Percentiles rank a stretch among this genome's conserved stretches.
These are phyloP conservation scores for Paraconiothyrium sp. DNA, from an alignment of 2,329 filamentous ascomycete species.

Conservation along the genomic window DNA sequence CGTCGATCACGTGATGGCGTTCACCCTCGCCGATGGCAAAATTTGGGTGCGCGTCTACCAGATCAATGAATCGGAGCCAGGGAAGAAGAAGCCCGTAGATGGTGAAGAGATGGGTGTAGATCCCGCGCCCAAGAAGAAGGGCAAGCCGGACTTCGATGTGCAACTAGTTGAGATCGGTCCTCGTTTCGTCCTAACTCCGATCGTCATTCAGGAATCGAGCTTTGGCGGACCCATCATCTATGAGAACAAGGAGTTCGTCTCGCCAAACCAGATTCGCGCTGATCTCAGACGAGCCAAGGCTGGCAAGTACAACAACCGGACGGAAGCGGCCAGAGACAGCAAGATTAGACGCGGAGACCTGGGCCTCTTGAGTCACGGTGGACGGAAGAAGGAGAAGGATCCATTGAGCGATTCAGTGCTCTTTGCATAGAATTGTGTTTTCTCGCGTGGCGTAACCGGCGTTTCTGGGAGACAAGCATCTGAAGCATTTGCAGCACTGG, in stretches of 20 bases:
- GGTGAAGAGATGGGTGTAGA: constrained; percentile 52
- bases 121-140: constrained; percentile 52
- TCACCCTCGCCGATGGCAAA: constrained; percentile 90
- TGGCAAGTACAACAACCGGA: constrained; percentile 77
- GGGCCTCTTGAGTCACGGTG: constrained; percentile 75
- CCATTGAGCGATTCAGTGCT: constrained; percentile 79
- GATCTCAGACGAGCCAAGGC: constrained; percentile 82
- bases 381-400: constrained; percentile 69
- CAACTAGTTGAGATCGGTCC: constrained; percentile 93
- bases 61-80: constrained; percentile 81
- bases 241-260: constrained; percentile 97
- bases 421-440: constrained; percentile 67
- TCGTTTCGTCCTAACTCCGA: constrained; percentile 90
- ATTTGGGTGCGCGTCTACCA: constrained; percentile 98
- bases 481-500: not conserved
- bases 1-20: constrained; percentile 92
- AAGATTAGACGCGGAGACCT: constrained; percentile 79
- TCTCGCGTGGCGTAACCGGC: constrained; percentile 3
- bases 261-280: constrained; percentile 89
- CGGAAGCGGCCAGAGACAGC: constrained; percentile 77
- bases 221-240: constrained; percentile 98
- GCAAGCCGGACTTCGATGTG: constrained; percentile 74
- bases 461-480: constrained; percentile 6
- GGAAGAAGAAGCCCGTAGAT: constrained; percentile 54
- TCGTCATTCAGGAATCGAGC: constrained; percentile 92